Base-by-base conservation (phyloP, 2,329 filamentous ascomycete species). In the Apiospora malaysiana region DNA sequence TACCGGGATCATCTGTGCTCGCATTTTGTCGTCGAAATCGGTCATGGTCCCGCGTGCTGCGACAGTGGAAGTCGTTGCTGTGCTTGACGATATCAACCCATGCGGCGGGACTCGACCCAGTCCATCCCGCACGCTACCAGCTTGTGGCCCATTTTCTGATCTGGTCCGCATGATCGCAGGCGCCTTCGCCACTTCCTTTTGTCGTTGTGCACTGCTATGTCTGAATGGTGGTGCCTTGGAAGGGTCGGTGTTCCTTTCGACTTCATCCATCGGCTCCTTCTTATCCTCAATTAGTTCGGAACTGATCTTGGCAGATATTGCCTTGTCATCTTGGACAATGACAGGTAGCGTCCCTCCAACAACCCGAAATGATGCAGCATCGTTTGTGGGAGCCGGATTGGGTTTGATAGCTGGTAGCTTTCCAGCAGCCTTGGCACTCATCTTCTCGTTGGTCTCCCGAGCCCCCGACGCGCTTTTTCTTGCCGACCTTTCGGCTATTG, bases 361-460 rank as follows among this genome's bases (percentile, higher is more conserved):
- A 47, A 45, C 45, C 23, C 66, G 45, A 27, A 47, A 68, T 45
- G 66, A 47, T 37, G 66, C 42, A 68, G 45, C 21, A 68, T 45
- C 66, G 8, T 46, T 25, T 40, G 42, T 47, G 27, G 66, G 12
- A 46, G 45, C 18, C 27, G 42, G 16, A n/a, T 46, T 27, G 18
- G 8, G 25, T 42, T 59, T 73, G 12, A 68, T 74, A 6, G 74
- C 81, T 12, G 85, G 84, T 66, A 82, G 83, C 72, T 89, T 89
- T 3, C 86, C 87, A 14, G 83, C 81, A 27, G 85, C 83, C 74
- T 87, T 88, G 21, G 82, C 79, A 73, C 84, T 86, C 1, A 68
- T 46, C 21, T 73, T 70, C 23, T 46, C 68, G 42, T 40, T 70
- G 46, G 76, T 73, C 27, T 70, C 72, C 18, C 68, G 63, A 21